Evolutionary conservation across 306 rosid species (phyloP), one percentile per base, ranked within the genome.

Genomic region (Mucuna pruriens): DNA sequence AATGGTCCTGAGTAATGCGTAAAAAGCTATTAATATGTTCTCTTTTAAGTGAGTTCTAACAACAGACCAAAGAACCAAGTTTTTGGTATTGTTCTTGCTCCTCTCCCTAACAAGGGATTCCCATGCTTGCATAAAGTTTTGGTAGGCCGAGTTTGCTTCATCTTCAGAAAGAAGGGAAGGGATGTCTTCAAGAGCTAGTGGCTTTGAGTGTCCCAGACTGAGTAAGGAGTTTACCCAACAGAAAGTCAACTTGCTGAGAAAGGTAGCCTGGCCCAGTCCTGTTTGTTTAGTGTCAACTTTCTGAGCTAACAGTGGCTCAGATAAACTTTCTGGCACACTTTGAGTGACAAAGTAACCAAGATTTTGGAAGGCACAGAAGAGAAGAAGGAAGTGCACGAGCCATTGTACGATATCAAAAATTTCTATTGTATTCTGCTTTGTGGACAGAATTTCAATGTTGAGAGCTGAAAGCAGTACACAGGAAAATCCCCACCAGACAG

Each of bases 171-270:
- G 87, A 23, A 94, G 89, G 67, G 84, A 76, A 60, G 97, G 97
- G 38, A 94, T 85, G 66, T 90, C 92, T 63, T 90, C 88, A 29
- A 88, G 89, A 51, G 76, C 70, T 39, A 91, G 80, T 9, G 94
- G 80, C 73, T 85, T 91, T 10, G 85, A 86, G 81, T 83, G 84
- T 17, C 97, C 98, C 52, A 87, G 34, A 19, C 76, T 44, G 40
- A 94, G 89, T 40, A 94, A 87, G 60, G 90, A 75, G 55, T 85
- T 86, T 6, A 91, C 85, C 98, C 98, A 94, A 75, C 90, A 71
- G 84, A 94, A 91, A 17, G 80, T 81, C 64, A 94, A 55, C 55
- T 86, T 91, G 80, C 89, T 85, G 9, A 90, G 46, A 60, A 90
- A 16, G 20, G 83, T 12, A 38, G 87, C 85, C 19, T 38, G 74